Percentiles rank a stretch among this genome's conserved stretches.
Evolutionary conservation across 2,329 filamentous ascomycete species (phyloP).

Genomic region (Cladophialophora chaetospira): DNA sequence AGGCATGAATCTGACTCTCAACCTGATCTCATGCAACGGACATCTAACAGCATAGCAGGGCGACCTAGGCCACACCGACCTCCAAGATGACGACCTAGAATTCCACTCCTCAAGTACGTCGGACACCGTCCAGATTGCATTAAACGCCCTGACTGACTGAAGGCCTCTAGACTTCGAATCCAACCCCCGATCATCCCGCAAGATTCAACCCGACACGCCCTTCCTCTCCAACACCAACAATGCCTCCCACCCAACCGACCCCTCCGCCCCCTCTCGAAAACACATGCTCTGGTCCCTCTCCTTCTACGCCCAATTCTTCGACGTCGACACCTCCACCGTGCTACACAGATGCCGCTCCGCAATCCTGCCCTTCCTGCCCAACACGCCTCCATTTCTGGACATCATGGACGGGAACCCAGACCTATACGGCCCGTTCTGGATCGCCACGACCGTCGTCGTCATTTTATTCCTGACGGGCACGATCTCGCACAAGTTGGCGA

Average conservation of each 20-base stretch:
- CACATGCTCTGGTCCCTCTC: constrained; percentile 88
- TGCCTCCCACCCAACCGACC: constrained; percentile 54
- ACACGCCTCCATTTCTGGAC: constrained; percentile 85
- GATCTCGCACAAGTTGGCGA: constrained; percentile 84
- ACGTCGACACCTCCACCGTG: constrained; percentile 92
- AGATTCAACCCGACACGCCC: constrained; percentile 53
- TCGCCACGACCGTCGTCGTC: constrained; percentile 93
- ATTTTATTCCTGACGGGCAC: constrained; percentile 95
- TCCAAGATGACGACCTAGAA: constrained; percentile 92
- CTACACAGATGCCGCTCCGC: constrained; percentile 82
- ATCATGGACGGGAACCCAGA: constrained; percentile 96
- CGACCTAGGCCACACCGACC: constrained; percentile 95
- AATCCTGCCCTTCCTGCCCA: constrained; percentile 83
- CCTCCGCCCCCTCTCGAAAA: constrained; percentile 61
- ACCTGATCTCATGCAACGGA: background rate
- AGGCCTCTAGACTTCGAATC: constrained; percentile 67
- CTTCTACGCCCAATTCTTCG: constrained; percentile 98
- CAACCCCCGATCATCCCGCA: constrained; percentile 52
- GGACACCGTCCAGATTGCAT: background rate
- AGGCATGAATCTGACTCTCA: constrained; percentile 32
- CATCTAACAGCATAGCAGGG: constrained; percentile 58
- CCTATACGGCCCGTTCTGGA: constrained; percentile 97
- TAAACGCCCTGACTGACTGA: constrained; percentile 7
- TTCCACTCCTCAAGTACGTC: constrained; percentile 85
- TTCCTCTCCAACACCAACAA: constrained; percentile 51